Evolutionary conservation across 2,329 filamentous ascomycete species (phyloP), one percentile per base, ranked within the genome.

Genomic region (Diaporthe eres): DNA sequence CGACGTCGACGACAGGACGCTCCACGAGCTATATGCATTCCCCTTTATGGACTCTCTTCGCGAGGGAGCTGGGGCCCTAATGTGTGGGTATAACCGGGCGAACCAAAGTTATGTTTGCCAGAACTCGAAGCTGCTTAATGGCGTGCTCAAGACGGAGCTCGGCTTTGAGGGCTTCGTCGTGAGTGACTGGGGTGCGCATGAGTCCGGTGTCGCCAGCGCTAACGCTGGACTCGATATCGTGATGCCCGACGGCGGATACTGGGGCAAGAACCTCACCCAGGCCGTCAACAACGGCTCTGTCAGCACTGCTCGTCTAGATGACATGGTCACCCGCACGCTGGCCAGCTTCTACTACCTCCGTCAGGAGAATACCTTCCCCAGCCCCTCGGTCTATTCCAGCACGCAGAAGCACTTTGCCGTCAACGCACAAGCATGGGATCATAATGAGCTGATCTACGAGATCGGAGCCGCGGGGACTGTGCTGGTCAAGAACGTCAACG

Each of bases 181-280:
- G 61, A 88, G 89, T 0, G 93, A 95, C 80, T 95, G 93, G 92
- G 82, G 83, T 34, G 93, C 91, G 1, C 92, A 94, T 71, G 92
- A 94, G 78, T 85, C 90, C 0, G 92, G 92, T 47, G 88, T 93
- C 10, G 88, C 88, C 1, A 88, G 88, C 6, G 88, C 92, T 1
- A 84, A 92, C 71, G 91, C 92, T 2, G 94, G 94, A 31, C 82
- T 95, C 42, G 93, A 95, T 80, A 91, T 94, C 88, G 90, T 88
- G 13, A 95, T 95, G 93, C 92, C 92, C 0, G 83, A 78, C 8
- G 82, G 80, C 0, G 72, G 76, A 0, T 85, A 83, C 42, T 77
- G 74, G 73, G 76, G 88, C 22, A 78, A 81, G 5, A 93, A 94
- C 37, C 87, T 94, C 0, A 85, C 87, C 0, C 82, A 87, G 5